Evolutionary conservation across 345 rosid genomes (phyloP), one percentile per base, ranked within the genome.

Genomic region (Populus euphratica): DNA sequence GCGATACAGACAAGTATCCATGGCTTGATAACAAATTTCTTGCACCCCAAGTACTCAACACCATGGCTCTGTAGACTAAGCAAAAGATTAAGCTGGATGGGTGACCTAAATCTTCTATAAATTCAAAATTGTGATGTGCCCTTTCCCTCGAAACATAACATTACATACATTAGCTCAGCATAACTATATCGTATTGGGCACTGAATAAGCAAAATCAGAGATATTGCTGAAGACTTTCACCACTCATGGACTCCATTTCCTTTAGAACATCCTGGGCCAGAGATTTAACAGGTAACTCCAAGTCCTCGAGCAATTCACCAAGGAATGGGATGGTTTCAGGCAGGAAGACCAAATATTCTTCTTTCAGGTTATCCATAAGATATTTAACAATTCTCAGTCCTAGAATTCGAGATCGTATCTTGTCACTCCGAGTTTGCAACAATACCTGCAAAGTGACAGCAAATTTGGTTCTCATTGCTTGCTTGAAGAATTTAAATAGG

Each of bases 401-500:
- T 83, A 96, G 77, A 21, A 89, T 74, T 78, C 94, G 91, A 23
- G 97, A 67, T 23, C 98, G 90, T n/a, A 87, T 23, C 83, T 86
- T 93, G 80, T 92, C 97, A 43, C 94, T 93, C 76, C 98, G 90
- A 7, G 99, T 91, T 87, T 93, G 99, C 94, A 93, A 81, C 71
- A 96, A 78, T 61, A 96, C 97, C 99, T 93, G 88, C 49, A 67
- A 18, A 62, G 16, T 69, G 20, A 67, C 33, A 38, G 16, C 36
- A 65, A 6, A 29, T 47, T 47, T 47, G 1, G 18, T 14, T 47
- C 0, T 14, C 52, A 47, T 47, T 47, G 17, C 18, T 47, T 47
- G 18, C 20, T 47, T 47, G 13, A 47, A 47, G 16, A 47, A n/a
- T 23, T 43, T 41, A 50, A 69, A 41, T 69, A 5, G 18, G 8